phyloP scores from a whole-genome alignment of 1,139 yeast genomes.

The Candida pseudoviswanathii region DNA sequence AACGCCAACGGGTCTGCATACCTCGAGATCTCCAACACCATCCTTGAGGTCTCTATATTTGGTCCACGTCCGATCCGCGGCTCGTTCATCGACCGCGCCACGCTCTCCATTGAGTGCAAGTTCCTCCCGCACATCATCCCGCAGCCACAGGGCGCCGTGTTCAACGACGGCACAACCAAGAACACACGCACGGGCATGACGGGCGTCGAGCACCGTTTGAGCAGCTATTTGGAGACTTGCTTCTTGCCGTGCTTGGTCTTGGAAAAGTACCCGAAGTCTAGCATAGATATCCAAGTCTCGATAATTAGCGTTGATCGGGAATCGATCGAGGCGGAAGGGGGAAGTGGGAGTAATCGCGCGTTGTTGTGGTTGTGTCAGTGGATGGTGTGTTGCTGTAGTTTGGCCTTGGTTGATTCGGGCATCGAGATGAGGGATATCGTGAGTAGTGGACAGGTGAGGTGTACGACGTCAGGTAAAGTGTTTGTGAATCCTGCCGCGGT shows the following conservation, averaged over 20 bases:
- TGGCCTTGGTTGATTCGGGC: conserved; percentile 83
- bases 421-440: conserved; percentile 79
- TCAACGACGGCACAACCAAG: conserved; percentile 19
- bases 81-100: conserved; percentile 69
- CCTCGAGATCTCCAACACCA: conserved; percentile 64
- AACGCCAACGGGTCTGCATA: conserved; percentile 87
- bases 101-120: conserved; percentile 67
- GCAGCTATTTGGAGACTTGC: conserved; percentile 60
- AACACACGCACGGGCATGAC: conserved; percentile 39
- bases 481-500: conserved; percentile 14
- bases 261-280: conserved; percentile 83
- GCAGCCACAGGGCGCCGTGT: conserved; percentile 39
- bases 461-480: conserved; percentile 19
- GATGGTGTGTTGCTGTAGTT: conserved; percentile 60
- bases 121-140: conserved; percentile 51
- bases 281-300: conserved; percentile 78
- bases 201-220: conserved; percentile 52
- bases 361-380: conserved; percentile 45
- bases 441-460: conserved; percentile 62
- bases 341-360: conserved; percentile 35
- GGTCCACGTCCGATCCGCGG: conserved; percentile 91
- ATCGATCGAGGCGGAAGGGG: conserved; percentile 7
- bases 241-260: conserved; percentile 64
- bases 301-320: conserved; percentile 44
- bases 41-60: conserved; percentile 71